Conservation (phyloP, 257 asterid species). For the Ajuga chamaepitys region DNA sequence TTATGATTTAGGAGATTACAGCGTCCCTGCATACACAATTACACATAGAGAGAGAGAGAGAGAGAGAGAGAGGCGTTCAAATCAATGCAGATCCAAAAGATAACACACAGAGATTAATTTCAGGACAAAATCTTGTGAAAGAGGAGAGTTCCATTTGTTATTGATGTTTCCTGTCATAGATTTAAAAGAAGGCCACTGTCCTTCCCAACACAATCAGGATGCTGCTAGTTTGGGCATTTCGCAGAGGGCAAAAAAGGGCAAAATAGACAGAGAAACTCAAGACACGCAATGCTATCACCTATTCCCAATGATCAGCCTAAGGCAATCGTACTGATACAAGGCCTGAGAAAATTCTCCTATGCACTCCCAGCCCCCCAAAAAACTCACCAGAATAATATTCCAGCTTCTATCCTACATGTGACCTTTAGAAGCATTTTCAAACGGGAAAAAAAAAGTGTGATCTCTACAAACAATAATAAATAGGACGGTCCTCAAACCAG, state of each 20-base stretch:
- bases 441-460: neutral
- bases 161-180: neutral
- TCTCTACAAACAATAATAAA: neutral
- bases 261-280: neutral
- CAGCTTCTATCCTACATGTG: neutral
- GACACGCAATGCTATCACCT: neutral
- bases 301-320: neutral
- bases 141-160: neutral
- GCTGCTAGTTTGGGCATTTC: neutral
- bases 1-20: too few relatives aligned
- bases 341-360: too few relatives aligned
- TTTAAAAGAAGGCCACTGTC: neutral
- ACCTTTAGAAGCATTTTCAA: neutral
- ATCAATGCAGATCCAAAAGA: too few relatives aligned
- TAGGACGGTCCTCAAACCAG: neutral
- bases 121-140: neutral
- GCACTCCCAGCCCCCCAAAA: neutral
- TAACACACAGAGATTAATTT: too few relatives aligned
- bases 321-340: neutral
- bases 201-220: neutral
- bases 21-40: too few relatives aligned
- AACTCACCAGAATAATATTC: neutral
- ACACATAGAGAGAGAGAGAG: too few relatives aligned
- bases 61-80: too few relatives aligned
- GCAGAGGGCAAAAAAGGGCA: neutral